Percentiles rank a stretch among this genome's conserved stretches.
These are phyloP conservation scores for Marchantia paleacea DNA, from an alignment of 225 moss, liverwort and hornwort genomes.

Conservation along the genomic window DNA sequence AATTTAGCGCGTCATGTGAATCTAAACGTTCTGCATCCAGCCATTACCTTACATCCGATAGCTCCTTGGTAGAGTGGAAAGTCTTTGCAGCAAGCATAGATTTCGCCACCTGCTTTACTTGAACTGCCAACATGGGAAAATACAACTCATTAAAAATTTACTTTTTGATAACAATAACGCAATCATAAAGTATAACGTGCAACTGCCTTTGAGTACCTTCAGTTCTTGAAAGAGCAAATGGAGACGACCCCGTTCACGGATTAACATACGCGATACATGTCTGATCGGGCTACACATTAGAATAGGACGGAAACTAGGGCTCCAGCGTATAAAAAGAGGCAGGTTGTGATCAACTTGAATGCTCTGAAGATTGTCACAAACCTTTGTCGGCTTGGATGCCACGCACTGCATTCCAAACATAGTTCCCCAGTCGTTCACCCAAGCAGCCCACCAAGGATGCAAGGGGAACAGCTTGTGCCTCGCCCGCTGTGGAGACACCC, in stretches of 20 bases:
- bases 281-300: neutral
- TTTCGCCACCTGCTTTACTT: constrained; percentile 88
- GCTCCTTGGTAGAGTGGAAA: constrained; percentile 69
- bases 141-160: neutral
- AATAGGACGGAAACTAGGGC: neutral
- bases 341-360: neutral
- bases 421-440: constrained; percentile 87
- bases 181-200: neutral
- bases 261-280: neutral
- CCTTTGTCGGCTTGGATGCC: constrained; percentile 94
- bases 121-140: constrained; percentile 49
- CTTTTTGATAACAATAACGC: neutral
- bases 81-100: constrained; percentile 97
- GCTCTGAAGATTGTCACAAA: constrained; percentile 16
- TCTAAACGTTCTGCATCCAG: neutral
- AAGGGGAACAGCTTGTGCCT: constrained; percentile 71
- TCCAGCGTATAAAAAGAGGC: neutral
- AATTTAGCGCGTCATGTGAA: neutral
- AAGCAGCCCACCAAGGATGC: constrained; percentile 64
- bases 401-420: constrained; percentile 91
- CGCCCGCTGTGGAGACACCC: constrained; percentile 89
- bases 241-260: neutral
- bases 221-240: neutral
- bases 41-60: constrained; percentile 51
- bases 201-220: neutral